Evolutionary conservation across 306 rosid genomes (phyloP).

Genomic region (Inga leiocalycina): DNA sequence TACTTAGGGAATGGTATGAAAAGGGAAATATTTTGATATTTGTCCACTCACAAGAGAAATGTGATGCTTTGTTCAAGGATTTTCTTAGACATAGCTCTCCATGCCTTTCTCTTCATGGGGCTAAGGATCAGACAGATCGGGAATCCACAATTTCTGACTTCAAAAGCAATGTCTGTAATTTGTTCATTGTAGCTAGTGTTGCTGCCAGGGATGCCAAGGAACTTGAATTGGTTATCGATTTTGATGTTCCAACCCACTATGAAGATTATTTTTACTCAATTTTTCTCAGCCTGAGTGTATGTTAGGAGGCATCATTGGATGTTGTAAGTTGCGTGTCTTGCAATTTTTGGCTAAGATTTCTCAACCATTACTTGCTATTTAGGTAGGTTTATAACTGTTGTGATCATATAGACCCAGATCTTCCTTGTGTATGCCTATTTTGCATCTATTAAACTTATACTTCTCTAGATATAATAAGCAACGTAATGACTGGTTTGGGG

Average conservation of each 20-base stretch:
- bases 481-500: no score
- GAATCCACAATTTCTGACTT: conserved; percentile 93
- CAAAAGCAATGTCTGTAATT: conserved; percentile 85
- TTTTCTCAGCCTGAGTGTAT: not conserved
- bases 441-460: not conserved
- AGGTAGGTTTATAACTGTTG: not conserved
- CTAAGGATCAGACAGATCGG: conserved; percentile 91
- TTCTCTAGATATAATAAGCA: not conserved
- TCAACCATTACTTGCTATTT: not conserved
- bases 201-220: conserved; percentile 98
- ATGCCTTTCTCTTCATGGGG: conserved; percentile 92
- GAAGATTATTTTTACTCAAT: conserved; percentile 47
- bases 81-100: conserved; percentile 86
- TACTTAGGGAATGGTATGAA: conserved; percentile 93
- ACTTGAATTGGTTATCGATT: conserved; percentile 88
- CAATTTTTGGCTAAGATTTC: not conserved
- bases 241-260: conserved; percentile 90
- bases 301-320: not conserved
- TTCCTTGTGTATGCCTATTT: not conserved
- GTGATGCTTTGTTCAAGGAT: conserved; percentile 87
- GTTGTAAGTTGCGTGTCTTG: not conserved
- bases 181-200: conserved; percentile 83
- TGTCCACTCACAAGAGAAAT: conserved; percentile 91
- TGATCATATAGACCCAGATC: no score
- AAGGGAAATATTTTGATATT: conserved; percentile 89